Percentiles rank a stretch among this genome's conserved stretches.
phyloP scores from a whole-genome alignment of 106 monocot species.

The Phalaenopsis equestris region DNA sequence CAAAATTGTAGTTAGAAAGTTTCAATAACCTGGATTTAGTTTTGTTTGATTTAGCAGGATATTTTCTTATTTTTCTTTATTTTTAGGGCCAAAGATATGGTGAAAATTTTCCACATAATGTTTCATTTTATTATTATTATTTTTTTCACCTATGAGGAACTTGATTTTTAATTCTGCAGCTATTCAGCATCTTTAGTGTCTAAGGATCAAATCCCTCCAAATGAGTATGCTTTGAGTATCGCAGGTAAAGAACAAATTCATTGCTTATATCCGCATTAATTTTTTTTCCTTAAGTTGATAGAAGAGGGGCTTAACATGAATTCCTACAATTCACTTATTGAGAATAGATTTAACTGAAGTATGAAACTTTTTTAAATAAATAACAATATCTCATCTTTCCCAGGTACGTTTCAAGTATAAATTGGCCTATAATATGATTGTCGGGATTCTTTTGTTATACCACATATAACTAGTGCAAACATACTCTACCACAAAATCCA shows the following conservation, averaged over 20 bases:
- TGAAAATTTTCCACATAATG: neutral
- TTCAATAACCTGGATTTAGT: neutral
- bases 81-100: neutral
- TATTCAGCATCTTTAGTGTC: slow-evolving; percentile 75
- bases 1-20: neutral
- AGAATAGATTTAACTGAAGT: neutral
- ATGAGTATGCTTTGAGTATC: slow-evolving; percentile 51
- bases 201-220: slow-evolving; percentile 38
- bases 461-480: too few relatives aligned
- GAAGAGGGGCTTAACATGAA: neutral
- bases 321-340: neutral
- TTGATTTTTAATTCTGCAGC: slow-evolving; percentile 19
- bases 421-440: too few relatives aligned
- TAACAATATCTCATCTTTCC: too few relatives aligned
- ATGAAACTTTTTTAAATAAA: too few relatives aligned
- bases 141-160: neutral
- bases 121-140: neutral
- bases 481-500: too few relatives aligned
- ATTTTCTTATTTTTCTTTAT: neutral
- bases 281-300: neutral
- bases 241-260: slow-evolving; percentile 35
- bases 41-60: neutral
- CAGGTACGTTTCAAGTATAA: too few relatives aligned
- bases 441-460: too few relatives aligned
- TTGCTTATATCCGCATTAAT: neutral